These are phyloP conservation scores for Cylindrotheca fusiformis DNA, from an alignment of 108 stramenopile genomes.

Conservation along the genomic window DNA sequence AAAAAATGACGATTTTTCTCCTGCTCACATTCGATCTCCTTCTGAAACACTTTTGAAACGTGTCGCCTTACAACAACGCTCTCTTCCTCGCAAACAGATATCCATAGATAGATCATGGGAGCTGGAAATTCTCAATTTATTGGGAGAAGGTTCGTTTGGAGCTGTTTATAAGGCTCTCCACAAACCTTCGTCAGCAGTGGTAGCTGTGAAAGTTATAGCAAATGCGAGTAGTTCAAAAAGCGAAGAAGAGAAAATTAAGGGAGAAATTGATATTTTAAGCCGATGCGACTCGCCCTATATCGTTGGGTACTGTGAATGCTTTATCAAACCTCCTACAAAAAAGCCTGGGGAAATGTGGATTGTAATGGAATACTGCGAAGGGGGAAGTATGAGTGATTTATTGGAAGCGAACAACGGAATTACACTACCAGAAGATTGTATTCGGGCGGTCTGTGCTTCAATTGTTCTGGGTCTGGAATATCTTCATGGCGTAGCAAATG, in stretches of 20 bases:
- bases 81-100: constrained; percentile 18
- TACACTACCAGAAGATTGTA: constrained; percentile 70
- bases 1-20: constrained; percentile 1
- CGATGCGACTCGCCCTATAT: constrained; percentile 85
- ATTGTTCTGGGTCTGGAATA: constrained; percentile 90
- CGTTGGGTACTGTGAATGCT: constrained; percentile 90
- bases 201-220: constrained; percentile 91
- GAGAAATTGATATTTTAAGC: constrained; percentile 88
- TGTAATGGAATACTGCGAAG: constrained; percentile 93
- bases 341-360: constrained; percentile 84
- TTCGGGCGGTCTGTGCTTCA: constrained; percentile 82
- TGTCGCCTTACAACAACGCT: constrained; percentile 25
- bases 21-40: constrained; percentile 10
- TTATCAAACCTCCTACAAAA: constrained; percentile 39
- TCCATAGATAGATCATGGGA: constrained; percentile 39
- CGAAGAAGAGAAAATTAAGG: constrained; percentile 86
- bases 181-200: constrained; percentile 70
- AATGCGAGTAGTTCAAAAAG: constrained; percentile 42
- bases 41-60: constrained; percentile 19
- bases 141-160: constrained; percentile 95
- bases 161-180: constrained; percentile 85
- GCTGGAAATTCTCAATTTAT: constrained; percentile 46
- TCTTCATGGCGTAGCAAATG: constrained; percentile 83
- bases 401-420: constrained; percentile 72
- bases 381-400: constrained; percentile 84